Evolutionary conservation across 345 rosid species (phyloP).

Genomic region (Arabidopsis arenosa): DNA sequence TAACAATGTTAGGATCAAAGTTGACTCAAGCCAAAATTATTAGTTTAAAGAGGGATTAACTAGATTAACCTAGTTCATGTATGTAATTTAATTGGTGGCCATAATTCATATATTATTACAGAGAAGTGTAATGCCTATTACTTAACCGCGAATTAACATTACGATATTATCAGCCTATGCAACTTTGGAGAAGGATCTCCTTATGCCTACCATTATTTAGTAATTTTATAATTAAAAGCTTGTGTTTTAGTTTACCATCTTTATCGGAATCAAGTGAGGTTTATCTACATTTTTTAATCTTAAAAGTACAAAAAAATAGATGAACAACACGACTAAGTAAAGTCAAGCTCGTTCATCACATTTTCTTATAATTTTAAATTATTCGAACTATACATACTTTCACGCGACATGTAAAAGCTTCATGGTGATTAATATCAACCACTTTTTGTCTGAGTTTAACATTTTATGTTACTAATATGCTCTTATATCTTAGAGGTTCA

Average conservation of each 20-base stretch:
- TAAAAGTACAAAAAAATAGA: neutral
- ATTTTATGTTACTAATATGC: neutral
- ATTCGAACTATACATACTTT: slow-evolving; percentile 7
- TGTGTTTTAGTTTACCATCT: slow-evolving; percentile 39
- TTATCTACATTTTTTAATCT: slow-evolving; percentile 1
- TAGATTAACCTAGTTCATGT: neutral
- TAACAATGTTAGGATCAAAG: neutral
- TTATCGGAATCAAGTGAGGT: slow-evolving; percentile 24
- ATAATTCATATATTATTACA: neutral
- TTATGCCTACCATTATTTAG: slow-evolving; percentile 39
- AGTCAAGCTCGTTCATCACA: slow-evolving; percentile 23
- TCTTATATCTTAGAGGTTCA: neutral
- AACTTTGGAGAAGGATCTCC: slow-evolving; percentile 33
- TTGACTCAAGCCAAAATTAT: neutral
- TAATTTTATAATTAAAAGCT: slow-evolving; percentile 38
- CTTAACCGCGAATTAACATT: slow-evolving; percentile 43
- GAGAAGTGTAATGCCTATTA: slow-evolving; percentile 34
- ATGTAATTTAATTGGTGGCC: neutral
- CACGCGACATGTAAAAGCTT: neutral
- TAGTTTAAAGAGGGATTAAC: neutral
- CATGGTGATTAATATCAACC: slow-evolving; percentile 9
- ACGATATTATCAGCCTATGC: slow-evolving; percentile 20
- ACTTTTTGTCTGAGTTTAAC: neutral
- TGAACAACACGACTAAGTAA: slow-evolving; percentile 45
- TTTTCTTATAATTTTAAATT: slow-evolving; percentile 5